Evolutionary conservation across 805 yeast genomes (phyloP).

Genomic region (Candida qinlingensis): DNA sequence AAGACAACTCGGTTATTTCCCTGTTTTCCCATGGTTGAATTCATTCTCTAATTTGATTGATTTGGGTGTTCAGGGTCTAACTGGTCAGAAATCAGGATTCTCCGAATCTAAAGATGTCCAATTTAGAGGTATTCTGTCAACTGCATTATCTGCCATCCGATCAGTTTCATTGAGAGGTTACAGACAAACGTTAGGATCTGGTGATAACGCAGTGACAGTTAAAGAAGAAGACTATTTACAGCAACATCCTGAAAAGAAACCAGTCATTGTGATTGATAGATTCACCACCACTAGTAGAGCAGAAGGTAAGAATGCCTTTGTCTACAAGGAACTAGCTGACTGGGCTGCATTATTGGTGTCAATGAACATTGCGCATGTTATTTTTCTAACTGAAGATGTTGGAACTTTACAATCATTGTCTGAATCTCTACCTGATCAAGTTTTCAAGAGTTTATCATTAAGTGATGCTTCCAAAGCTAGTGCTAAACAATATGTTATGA

Average conservation of each 20-base stretch:
- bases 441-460: conserved; percentile 66
- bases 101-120: conserved; percentile 80
- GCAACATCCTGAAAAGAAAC: conserved; percentile 79
- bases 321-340: conserved; percentile 71
- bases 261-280: conserved; percentile 79
- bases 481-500: conserved; percentile 64
- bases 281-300: conserved; percentile 52
- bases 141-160: conserved; percentile 69
- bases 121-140: conserved; percentile 70
- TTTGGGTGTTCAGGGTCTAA: conserved; percentile 79
- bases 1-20: conserved; percentile 80
- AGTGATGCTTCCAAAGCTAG: conserved; percentile 76
- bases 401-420: conserved; percentile 66
- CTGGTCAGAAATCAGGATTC: conserved; percentile 91
- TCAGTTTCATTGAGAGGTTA: conserved; percentile 49
- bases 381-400: conserved; percentile 80
- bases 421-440: conserved; percentile 78
- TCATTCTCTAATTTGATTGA: conserved; percentile 74
- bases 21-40: conserved; percentile 90
- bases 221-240: conserved; percentile 81
- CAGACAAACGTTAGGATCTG: conserved; percentile 28
- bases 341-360: conserved; percentile 82
- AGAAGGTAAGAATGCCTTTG: conserved; percentile 49
- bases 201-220: conserved; percentile 29
- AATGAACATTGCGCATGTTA: conserved; percentile 82